Conservation (phyloP, 2,329 filamentous ascomycete species). For the Coleophoma crateriformis region DNA sequence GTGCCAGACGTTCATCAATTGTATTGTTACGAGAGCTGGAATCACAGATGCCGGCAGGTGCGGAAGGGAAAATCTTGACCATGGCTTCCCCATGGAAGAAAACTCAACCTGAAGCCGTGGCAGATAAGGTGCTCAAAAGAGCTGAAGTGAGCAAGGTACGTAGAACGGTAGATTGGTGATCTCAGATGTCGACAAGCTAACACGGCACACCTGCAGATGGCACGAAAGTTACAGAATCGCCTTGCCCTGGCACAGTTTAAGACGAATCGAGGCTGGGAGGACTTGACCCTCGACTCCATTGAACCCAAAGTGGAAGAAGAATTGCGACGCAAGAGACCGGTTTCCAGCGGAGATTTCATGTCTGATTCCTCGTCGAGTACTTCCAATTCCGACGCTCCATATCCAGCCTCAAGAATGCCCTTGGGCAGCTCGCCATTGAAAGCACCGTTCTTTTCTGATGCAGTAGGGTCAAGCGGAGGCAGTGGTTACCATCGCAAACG, state of each 20-base stretch:
- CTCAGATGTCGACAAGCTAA: conserved; percentile 18
- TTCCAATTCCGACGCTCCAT: conserved; percentile 66
- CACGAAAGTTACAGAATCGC: conserved; percentile 84
- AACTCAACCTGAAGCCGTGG: conserved; percentile 58
- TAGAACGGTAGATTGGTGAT: conserved; percentile 4
- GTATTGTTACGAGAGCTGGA: too few relatives aligned
- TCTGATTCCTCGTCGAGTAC: conserved; percentile 80
- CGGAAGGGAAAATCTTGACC: too few relatives aligned
- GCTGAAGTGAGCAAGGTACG: conserved; percentile 70
- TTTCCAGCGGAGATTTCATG: conserved; percentile 63
- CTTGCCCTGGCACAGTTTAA: conserved; percentile 96
- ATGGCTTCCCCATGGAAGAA: conserved; percentile 57
- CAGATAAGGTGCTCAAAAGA: conserved; percentile 64
- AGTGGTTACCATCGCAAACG: conserved; percentile 62
- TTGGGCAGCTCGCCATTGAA: conserved; percentile 81
- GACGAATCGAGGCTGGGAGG: conserved; percentile 91
- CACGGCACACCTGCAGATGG: conserved; percentile 60
- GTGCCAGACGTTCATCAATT: too few relatives aligned
- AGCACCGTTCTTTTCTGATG: conserved; percentile 78
- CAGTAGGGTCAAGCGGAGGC: conserved; percentile 64
- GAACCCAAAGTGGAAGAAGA: conserved; percentile 80
- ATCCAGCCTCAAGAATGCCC: conserved; percentile 44
- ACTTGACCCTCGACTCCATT: conserved; percentile 78
- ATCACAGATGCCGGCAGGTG: too few relatives aligned
- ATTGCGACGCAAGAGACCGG: conserved; percentile 65